These are phyloP conservation scores for Ophiocordyceps polyrhachis-furcata DNA, from an alignment of 2,329 filamentous ascomycete species.

Conservation along the genomic window DNA sequence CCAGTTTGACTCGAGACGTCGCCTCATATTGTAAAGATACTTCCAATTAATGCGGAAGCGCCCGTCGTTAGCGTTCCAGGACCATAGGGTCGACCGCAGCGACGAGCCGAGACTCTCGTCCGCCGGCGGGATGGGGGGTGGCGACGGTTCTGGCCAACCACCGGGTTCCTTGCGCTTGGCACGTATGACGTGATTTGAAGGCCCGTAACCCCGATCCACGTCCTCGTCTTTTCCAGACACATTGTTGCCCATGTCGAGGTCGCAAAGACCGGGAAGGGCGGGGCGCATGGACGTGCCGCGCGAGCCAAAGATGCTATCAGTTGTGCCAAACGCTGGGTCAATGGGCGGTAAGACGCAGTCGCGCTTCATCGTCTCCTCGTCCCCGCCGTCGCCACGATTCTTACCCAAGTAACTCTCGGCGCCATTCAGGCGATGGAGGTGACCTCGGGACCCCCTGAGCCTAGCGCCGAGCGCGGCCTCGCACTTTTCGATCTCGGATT, in stretches of 20 bases:
- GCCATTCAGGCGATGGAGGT: constrained; percentile 23
- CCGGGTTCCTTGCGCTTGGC: constrained; percentile 19
- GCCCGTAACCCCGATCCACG: constrained; percentile 11
- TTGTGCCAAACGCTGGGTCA: constrained; percentile 6
- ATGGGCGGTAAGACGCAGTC: constrained; percentile 9
- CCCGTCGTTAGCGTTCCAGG: constrained; percentile 27
- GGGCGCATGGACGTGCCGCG: constrained; percentile 11
- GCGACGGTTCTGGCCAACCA: constrained; percentile 12
- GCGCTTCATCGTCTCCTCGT: constrained; percentile 28
- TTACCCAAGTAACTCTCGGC: constrained; percentile 37
- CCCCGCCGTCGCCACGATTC: constrained; percentile 28
- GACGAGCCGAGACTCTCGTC: constrained; percentile 12
- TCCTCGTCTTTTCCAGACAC: constrained; percentile 9
- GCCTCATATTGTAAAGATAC: constrained; percentile 76
- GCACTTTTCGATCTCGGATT: constrained; percentile 43
- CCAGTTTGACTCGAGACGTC: constrained; percentile 81
- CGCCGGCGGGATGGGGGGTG: constrained; percentile 11
- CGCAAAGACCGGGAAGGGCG: constrained; percentile 8
- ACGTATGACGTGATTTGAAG: constrained; percentile 10
- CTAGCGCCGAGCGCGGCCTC: constrained; percentile 40
- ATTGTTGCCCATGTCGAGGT: constrained; percentile 12
- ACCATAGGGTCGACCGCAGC: constrained; percentile 28
- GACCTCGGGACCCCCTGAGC: constrained; percentile 17
- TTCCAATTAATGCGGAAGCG: constrained; percentile 70
- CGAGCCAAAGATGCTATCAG: constrained; percentile 17